Evolutionary conservation across 163 green algal species (phyloP).

Genomic region (Chloroidium sp.): DNA sequence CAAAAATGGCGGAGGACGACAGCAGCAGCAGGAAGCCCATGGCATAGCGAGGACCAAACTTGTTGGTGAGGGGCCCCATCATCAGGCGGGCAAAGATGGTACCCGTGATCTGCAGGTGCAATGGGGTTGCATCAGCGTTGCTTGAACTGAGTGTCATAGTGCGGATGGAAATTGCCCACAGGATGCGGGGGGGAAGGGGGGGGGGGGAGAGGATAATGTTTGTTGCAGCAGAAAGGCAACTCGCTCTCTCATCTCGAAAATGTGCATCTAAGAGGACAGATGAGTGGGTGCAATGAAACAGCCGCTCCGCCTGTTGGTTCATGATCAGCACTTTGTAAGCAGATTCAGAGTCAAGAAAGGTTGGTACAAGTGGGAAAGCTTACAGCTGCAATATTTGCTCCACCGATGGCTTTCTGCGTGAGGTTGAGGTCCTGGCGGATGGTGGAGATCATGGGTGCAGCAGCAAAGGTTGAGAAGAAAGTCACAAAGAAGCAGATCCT

Average conservation of each 20-base stretch:
- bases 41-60: constrained; percentile 70
- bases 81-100: constrained; percentile 71
- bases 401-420: constrained; percentile 18
- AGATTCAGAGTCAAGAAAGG: no score
- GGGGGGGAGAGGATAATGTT: not conserved
- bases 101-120: constrained; percentile 40
- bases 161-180: not conserved
- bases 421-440: constrained; percentile 72
- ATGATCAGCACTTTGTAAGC: no score
- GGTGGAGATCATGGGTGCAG: constrained; percentile 63
- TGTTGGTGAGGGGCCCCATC: constrained; percentile 79
- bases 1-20: constrained; percentile 53
- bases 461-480: constrained; percentile 75
- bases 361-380: not conserved
- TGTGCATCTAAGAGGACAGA: constrained; percentile 14
- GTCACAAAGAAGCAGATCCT: constrained; percentile 25
- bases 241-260: constrained; percentile 11
- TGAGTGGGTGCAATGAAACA: not conserved
- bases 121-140: constrained; percentile 32
- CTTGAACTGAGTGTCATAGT: not conserved
- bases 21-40: constrained; percentile 4
- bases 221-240: not conserved
- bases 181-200: constrained; percentile 1
- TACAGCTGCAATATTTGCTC: constrained; percentile 29
- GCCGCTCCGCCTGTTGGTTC: not conserved